These are phyloP conservation scores for Curvularia hawaiiensis DNA, from an alignment of 2,329 filamentous ascomycete genomes.

Conservation along the genomic window DNA sequence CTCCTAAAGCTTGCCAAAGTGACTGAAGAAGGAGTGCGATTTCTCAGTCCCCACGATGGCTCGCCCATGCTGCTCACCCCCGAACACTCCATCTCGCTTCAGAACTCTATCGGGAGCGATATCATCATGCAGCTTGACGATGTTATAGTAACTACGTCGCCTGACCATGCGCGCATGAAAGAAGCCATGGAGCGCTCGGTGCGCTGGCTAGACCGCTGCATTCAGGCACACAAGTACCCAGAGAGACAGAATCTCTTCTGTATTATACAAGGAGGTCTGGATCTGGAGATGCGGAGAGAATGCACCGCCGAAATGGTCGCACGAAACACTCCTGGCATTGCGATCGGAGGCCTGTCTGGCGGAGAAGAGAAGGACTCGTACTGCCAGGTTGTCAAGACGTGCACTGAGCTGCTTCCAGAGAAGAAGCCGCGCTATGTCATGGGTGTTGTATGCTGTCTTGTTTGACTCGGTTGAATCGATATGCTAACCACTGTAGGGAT, in stretches of 20 bases:
- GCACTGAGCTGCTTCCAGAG: constrained; percentile 82
- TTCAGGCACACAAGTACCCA: constrained; percentile 84
- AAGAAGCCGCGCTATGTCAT: constrained; percentile 98
- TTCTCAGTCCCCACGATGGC: constrained; percentile 95
- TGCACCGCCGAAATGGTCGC: constrained; percentile 89
- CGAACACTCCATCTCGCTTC: constrained; percentile 93
- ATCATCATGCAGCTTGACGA: constrained; percentile 99
- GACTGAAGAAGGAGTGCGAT: constrained; percentile 93
- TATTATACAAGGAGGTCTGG: constrained; percentile 95
- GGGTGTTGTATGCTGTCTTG: constrained; percentile 70
- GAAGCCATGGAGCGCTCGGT: constrained; percentile 95
- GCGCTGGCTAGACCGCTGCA: constrained; percentile 94
- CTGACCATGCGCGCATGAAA: constrained; percentile 83
- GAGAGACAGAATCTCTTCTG: constrained; percentile 92
- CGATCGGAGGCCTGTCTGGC: constrained; percentile 92
- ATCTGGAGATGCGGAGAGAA: constrained; percentile 80
- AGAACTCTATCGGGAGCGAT: constrained; percentile 97
- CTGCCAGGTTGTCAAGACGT: constrained; percentile 86
- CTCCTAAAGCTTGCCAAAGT: constrained; percentile 90
- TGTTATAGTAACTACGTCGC: constrained; percentile 94
- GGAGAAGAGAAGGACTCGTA: constrained; percentile 94
- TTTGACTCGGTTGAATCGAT: neutral
- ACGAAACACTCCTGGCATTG: constrained; percentile 91
- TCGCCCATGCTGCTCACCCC: constrained; percentile 95
- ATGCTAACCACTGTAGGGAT: constrained; percentile 63